Evolutionary conservation across 305 asterid genomes (phyloP), one percentile per base, ranked within the genome.

Genomic region (Striga hermonthica): DNA sequence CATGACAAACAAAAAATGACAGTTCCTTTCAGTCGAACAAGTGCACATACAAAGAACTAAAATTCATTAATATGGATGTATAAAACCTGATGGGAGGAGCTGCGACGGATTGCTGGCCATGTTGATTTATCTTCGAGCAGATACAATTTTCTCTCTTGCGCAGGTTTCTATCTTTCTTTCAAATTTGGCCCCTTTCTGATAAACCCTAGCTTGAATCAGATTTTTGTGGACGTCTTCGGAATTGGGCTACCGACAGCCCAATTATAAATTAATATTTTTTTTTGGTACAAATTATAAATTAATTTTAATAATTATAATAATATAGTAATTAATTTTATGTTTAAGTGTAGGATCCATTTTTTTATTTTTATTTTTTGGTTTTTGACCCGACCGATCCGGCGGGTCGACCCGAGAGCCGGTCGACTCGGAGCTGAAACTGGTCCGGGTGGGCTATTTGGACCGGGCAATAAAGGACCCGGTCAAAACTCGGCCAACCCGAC

Each of bases 101-200:
- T 75, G 84, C 6, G 84, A 79, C 11, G 83, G 81, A 61, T 79
- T 79, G 75, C 65, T 70, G 10, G 80, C 76, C 79, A 74, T 78
- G 48, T 45, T 50, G 67, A 63, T 63, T 63, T 63, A 44, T 31
- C 47, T 63, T 35, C 58, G 47, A 45, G 67, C 57, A 11, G 66
- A 16, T 4, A 54, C 36, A 45, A 10, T 1, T 43, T 35, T 61
- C 22, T 61, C 22, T 48, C 4, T 7, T n/a, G 0, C 15, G 7
- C 12, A 50, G 65, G 12, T 37, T 38, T 38, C 48, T 36, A n/a
- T 39, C n/a, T 37, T 38, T 38, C 48, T 36, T 37, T 39, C 5
- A 60, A 15, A 39, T 12, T 60, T 60, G 9, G 36, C 65, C 65
- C 37, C 65, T 41, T 60, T 41, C 8, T 14, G 49, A n/a, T 13